These are phyloP conservation scores for Aspergillus transmontanensis DNA, from an alignment of 2,329 filamentous ascomycete species.

Conservation along the genomic window DNA sequence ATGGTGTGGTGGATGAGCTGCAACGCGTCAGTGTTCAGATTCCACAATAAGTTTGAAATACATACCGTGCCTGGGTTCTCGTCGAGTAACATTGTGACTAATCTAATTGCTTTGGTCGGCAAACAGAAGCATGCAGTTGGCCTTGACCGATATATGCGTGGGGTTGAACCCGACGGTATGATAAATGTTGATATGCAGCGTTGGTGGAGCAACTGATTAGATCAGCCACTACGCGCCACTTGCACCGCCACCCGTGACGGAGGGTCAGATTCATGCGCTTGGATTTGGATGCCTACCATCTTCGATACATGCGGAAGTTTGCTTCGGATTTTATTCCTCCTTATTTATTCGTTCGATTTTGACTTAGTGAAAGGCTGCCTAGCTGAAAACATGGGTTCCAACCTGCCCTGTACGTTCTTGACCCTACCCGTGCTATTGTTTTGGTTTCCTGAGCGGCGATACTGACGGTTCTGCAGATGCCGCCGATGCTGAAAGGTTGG, in stretches of 20 bases:
- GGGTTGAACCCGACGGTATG: neutral
- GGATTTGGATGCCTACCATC: neutral
- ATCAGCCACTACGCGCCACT: constrained; percentile 30
- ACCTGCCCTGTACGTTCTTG: constrained; percentile 52
- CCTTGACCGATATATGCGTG: neutral
- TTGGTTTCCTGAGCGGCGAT: neutral
- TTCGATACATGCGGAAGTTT: neutral
- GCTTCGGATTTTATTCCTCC: neutral
- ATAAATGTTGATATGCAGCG: constrained; percentile 12
- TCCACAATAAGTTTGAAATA: neutral
- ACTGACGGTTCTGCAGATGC: constrained; percentile 66
- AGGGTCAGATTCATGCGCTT: neutral
- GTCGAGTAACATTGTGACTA: constrained; percentile 80
- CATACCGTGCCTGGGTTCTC: constrained; percentile 85
- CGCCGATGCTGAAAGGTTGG: constrained; percentile 91
- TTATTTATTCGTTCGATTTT: neutral
- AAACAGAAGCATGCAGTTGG: neutral
- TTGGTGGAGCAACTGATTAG: constrained; percentile 39
- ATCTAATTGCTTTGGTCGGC: neutral
- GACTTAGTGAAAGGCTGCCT: neutral
- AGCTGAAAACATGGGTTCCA: constrained; percentile 43
- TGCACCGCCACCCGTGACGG: constrained; percentile 33
- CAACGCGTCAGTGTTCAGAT: constrained; percentile 11
- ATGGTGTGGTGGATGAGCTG: constrained; percentile 91
- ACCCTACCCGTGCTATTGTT: neutral